Evolutionary conservation across 2,329 filamentous ascomycete genomes (phyloP), one percentile per base, ranked within the genome.

Genomic region (Claviceps digitariae): DNA sequence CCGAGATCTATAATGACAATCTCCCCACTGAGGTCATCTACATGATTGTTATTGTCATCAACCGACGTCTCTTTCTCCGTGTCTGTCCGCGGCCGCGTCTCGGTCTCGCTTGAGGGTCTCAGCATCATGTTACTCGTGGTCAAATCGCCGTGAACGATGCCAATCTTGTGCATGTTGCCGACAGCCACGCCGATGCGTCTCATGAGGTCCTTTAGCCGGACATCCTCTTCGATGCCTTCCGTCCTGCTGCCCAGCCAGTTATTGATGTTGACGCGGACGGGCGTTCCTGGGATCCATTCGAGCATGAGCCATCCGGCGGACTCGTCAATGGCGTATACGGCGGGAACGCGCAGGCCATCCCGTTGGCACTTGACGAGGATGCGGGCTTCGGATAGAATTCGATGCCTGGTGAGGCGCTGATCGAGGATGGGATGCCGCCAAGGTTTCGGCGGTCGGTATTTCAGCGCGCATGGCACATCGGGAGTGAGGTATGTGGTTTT

Each of bases 121-220:
- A 97, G 66, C 84, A 98, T 96, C 72, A 98, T 77, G 70, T 98
- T 98, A 71, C 90, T 96, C 58, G 90, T 98, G 56, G 93, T 98
- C 71, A 98, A 70, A 72, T 98, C 93, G 43, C 93, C 93, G 72
- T 98, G 93, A 55, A 95, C 83, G 53, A 97, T 80, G 17, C 91
- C 91, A n/a, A 82, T 77, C 52, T 77, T 78, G 73, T 98, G 93
- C 74, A 98, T 73, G 52, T 68, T 76, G 8, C 86, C 90, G 17
- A 95, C 79, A 2, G 83, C 82, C 5, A 66, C 64, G 1, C 88
- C 90, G 55, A 95, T 82, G 57, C 79, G 75, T 48, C 74, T 70
- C 79, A 95, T 82, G 56, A 95, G 70, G 13, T 65, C 73, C 47
- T 76, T 72, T 17, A 90, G 68, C 36, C 73, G 73, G 38, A 65